phyloP scores from a whole-genome alignment of 148 eudicot genomes.

The Persicaria maculosa region DNA sequence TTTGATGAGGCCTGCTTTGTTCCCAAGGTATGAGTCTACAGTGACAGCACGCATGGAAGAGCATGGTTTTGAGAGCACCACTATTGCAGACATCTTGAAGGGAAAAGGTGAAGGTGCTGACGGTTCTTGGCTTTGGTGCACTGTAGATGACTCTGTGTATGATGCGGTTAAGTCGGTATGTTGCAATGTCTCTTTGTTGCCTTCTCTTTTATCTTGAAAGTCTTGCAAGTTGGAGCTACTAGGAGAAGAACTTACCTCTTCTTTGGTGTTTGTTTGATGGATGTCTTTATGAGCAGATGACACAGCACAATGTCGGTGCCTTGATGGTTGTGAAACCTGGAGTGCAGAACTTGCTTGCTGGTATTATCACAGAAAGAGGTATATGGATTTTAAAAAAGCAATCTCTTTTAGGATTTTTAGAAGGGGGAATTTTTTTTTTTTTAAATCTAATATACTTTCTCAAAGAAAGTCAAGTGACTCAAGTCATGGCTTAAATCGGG shows the following conservation, averaged over 20 bases:
- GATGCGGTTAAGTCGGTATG: slow-evolving; percentile 96
- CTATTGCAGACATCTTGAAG: slow-evolving; percentile 73
- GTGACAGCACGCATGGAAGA: slow-evolving; percentile 62
- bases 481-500: neutral
- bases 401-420: neutral
- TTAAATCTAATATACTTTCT: neutral
- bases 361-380: slow-evolving; percentile 98
- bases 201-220: neutral
- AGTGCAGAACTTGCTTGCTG: slow-evolving; percentile 73
- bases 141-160: slow-evolving; percentile 79
- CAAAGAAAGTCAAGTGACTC: neutral
- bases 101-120: slow-evolving; percentile 86
- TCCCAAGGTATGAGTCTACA: slow-evolving; percentile 57
- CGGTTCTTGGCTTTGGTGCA: slow-evolving; percentile 99
- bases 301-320: slow-evolving; percentile 97
- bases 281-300: slow-evolving; percentile 54
- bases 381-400: neutral
- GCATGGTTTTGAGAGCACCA: slow-evolving; percentile 96
- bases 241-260: neutral
- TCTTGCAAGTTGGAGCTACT: neutral
- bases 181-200: neutral
- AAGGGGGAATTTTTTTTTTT: neutral
- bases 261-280: neutral
- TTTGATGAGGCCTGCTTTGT: slow-evolving; percentile 43
- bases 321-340: slow-evolving; percentile 93